Evolutionary conservation across 495 filamentous ascomycete species (phyloP), one percentile per base, ranked within the genome.

Genomic region (Letharia columbiana): DNA sequence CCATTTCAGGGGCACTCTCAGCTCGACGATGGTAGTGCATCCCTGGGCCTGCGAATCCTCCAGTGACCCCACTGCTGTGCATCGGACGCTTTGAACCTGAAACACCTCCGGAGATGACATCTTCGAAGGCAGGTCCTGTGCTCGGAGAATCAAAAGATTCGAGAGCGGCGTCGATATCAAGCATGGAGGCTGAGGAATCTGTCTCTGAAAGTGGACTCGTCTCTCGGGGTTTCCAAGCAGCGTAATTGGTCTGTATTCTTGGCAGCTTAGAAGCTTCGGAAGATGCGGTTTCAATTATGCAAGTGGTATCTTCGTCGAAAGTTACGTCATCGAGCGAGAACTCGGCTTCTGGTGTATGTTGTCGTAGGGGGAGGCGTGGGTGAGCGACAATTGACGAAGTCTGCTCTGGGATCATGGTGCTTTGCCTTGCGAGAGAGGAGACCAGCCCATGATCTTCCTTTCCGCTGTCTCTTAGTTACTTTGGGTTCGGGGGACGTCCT

Each of bases 91-190:
- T 88, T 60, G 84, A 82, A 23, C 82, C 76, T 17, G 83, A 77
- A 70, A 77, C 86, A 37, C 82, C 85, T 60, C 81, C 84, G 52
- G 78, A 82, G 20, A 81, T 74, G 68, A 83, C 83, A 69, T 80
- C 81, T 66, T 83, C 77, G 20, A 66, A 66, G 5, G 41, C 60
- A 28, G 65, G 60, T 20, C 67, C 67, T 13, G 54, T 54, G 31
- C 39, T 68, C 6, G 91, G 91, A 2, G 90, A 93, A 71, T 94
- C 92, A 77, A 96, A 96, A 0, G 94, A 92, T 4, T 91, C 91
- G 15, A 98, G 79, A n/a, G 93, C 94, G 45, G 92, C 94, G 80
- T 98, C 94, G 50, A 98, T 79, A 77, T 98, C 94, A 62, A 98
- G 93, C 66, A 96, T 84, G 8, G 89, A 90, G 70, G 86, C 91